phyloP scores from a whole-genome alignment of 768 basidiomycete genomes.

The Asterophora parasitica region DNA sequence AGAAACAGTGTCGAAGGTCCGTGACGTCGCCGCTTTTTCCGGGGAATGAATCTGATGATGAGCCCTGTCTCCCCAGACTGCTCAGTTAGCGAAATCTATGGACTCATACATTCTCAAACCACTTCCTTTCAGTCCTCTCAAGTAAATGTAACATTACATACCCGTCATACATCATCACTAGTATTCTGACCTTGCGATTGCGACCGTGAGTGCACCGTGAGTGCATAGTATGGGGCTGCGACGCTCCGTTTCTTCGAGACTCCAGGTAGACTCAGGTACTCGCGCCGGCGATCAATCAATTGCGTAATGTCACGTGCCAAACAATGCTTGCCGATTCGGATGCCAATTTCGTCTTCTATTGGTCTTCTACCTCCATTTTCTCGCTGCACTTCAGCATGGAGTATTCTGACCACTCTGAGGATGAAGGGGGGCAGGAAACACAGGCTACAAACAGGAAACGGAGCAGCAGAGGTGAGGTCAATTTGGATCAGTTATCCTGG shows the following conservation, averaged over 20 bases:
- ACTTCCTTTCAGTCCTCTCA: constrained; percentile 79
- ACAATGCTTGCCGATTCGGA: constrained; percentile 8
- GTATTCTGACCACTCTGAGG: constrained; percentile 59
- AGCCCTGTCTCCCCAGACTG: constrained; percentile 56
- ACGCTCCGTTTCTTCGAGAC: no score
- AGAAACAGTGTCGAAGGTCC: constrained; percentile 86
- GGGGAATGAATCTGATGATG: constrained; percentile 10
- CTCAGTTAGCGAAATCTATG: constrained; percentile 83
- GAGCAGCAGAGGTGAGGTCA: constrained; percentile 52
- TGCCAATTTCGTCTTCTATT: constrained; percentile 17
- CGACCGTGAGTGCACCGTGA: constrained; percentile 3
- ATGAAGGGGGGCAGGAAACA: constrained; percentile 40
- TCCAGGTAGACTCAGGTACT: no score
- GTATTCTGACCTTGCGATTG: background rate
- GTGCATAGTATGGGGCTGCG: no score
- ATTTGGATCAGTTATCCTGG: background rate
- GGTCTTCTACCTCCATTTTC: no score
- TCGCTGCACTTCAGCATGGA: constrained; percentile 33
- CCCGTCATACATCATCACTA: background rate
- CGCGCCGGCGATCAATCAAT: constrained; percentile 7
- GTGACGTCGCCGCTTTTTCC: constrained; percentile 13
- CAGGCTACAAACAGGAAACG: constrained; percentile 47
- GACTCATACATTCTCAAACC: constrained; percentile 80
- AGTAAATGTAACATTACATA: constrained; percentile 37
- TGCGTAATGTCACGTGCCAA: constrained; percentile 25